phyloP scores from a whole-genome alignment of 208 protist species.

The Leishmania amazonensis region DNA sequence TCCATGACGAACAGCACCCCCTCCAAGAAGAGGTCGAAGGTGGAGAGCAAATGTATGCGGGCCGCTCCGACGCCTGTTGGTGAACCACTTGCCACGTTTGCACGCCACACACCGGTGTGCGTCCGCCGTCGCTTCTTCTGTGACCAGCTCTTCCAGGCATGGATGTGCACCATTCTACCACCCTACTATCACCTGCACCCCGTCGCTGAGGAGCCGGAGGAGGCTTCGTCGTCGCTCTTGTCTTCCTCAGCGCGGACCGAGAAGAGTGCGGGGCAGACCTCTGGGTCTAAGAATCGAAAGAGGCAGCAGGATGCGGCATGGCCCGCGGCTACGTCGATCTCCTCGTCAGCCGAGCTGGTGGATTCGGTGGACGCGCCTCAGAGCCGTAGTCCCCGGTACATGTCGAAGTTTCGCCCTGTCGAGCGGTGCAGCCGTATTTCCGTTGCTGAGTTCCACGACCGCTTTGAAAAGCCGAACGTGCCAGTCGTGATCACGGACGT shows the following conservation, averaged over 20 bases:
- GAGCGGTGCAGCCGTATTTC: slow-evolving; percentile 57
- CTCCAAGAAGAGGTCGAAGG: slow-evolving; percentile 9
- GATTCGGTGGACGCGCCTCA: background rate
- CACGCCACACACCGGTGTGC: slow-evolving; percentile 52
- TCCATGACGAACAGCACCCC: background rate
- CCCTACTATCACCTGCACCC: slow-evolving; percentile 66
- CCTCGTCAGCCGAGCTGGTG: background rate
- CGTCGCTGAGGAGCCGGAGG: slow-evolving; percentile 1
- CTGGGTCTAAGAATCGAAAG: background rate
- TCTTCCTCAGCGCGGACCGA: background rate
- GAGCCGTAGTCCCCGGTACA: slow-evolving; percentile 38
- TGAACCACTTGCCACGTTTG: background rate
- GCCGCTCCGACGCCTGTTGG: background rate
- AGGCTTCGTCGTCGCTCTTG: background rate
- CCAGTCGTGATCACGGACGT: slow-evolving; percentile 82
- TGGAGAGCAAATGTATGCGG: background rate
- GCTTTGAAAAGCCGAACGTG: slow-evolving; percentile 68
- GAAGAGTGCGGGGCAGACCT: background rate
- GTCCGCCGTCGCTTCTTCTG: slow-evolving; percentile 73
- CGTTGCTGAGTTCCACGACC: slow-evolving; percentile 63
- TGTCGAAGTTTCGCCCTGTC: slow-evolving; percentile 67
- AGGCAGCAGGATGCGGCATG: slow-evolving; percentile 26
- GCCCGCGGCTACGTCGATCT: background rate
- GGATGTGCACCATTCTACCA: slow-evolving; percentile 90
- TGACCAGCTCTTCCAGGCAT: slow-evolving; percentile 86